These are phyloP conservation scores for Leishmania martiniquensis DNA, from an alignment of 208 protist genomes.

Conservation along the genomic window DNA sequence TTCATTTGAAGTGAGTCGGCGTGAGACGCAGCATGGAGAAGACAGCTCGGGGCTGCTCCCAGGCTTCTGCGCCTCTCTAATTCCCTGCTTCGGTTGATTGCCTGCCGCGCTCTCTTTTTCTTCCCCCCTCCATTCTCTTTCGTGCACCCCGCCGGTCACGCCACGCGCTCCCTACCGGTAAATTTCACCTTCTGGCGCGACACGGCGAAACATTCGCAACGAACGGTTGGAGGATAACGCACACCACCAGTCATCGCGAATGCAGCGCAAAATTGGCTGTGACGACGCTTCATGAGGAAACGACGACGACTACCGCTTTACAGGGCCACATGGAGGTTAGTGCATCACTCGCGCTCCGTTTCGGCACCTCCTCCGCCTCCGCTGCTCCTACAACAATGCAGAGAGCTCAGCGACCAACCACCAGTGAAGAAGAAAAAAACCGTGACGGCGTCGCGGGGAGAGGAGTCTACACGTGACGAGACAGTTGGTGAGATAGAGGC, in stretches of 20 bases:
- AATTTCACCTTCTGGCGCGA: too few relatives aligned
- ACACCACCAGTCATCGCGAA: background rate
- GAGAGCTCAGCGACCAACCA: conserved; percentile 6
- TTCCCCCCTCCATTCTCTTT: too few relatives aligned
- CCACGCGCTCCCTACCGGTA: too few relatives aligned
- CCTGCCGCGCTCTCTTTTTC: too few relatives aligned
- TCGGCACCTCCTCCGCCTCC: background rate
- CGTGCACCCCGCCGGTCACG: too few relatives aligned
- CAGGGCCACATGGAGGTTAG: background rate
- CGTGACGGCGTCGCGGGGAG: background rate
- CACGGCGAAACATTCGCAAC: too few relatives aligned
- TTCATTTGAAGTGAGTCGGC: background rate
- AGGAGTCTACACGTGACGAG: background rate
- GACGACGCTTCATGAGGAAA: background rate
- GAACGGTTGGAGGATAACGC: background rate
- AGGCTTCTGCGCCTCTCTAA: too few relatives aligned
- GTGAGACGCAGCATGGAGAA: background rate
- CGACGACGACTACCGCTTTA: background rate
- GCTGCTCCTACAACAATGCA: background rate
- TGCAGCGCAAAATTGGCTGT: background rate
- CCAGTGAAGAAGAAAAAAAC: conserved; percentile 16
- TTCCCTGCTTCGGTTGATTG: too few relatives aligned
- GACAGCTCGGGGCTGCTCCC: too few relatives aligned
- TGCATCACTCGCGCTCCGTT: background rate
- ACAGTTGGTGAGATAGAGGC: background rate